Percentiles rank a stretch among this genome's conserved stretches.
These are phyloP conservation scores for Pyricularia sp. DNA, from an alignment of 2,329 filamentous ascomycete genomes.

Conservation along the genomic window DNA sequence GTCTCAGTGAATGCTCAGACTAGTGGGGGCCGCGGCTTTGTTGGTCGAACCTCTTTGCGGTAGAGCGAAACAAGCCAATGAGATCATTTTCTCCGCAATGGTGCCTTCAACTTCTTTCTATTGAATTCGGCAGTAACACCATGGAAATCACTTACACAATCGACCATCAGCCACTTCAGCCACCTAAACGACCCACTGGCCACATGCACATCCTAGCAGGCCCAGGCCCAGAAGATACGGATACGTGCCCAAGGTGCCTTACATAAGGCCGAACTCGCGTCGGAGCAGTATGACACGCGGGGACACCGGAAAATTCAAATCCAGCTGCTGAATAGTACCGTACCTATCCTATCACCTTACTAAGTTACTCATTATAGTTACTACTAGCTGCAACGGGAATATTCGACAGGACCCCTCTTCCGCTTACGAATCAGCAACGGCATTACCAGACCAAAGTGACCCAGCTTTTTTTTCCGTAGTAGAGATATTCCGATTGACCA, in stretches of 20 bases:
- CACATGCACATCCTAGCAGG: not conserved
- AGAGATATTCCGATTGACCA: not conserved
- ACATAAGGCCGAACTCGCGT: not conserved
- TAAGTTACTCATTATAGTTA: not conserved
- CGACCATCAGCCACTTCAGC: not conserved
- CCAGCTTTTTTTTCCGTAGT: not conserved
- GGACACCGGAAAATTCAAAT: not conserved
- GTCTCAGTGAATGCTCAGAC: not conserved
- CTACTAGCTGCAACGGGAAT: not conserved
- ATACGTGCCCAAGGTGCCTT: not conserved
- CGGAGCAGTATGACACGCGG: not conserved
- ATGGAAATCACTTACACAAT: not conserved
- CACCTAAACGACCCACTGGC: not conserved
- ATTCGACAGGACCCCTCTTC: not conserved
- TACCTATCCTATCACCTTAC: not conserved
- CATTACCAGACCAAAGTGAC: not conserved
- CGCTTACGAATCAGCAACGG: not conserved
- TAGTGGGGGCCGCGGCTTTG: constrained; percentile 1
- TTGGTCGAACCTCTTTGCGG: not conserved
- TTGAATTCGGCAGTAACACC: not conserved
- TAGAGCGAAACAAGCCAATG: not conserved
- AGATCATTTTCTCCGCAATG: not conserved
- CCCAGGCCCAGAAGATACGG: not conserved
- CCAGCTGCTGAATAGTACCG: not conserved
- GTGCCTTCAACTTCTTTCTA: not conserved